phyloP scores from a whole-genome alignment of 2,329 filamentous ascomycete species.

The Nigrospora sphaerica region DNA sequence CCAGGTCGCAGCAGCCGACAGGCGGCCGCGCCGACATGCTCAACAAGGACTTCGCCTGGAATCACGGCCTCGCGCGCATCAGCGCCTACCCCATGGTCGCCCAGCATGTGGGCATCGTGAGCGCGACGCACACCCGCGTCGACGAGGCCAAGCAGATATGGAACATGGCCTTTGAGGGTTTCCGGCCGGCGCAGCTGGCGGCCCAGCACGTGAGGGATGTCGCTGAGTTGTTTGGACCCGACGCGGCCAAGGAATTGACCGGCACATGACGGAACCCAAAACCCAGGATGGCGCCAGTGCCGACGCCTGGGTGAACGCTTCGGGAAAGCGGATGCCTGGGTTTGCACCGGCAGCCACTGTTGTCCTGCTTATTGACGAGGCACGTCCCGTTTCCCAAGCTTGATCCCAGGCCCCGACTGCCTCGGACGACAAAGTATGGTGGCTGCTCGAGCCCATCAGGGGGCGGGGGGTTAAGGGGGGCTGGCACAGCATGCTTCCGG shows the following conservation, averaged over 20 bases:
- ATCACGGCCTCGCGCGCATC: slow-evolving; percentile 19
- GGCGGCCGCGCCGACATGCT: slow-evolving; percentile 22
- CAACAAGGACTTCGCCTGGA: slow-evolving; percentile 19
- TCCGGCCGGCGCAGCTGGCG: slow-evolving; percentile 12
- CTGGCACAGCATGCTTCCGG: too few relatives aligned
- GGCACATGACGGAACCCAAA: too few relatives aligned
- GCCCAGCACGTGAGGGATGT: slow-evolving; percentile 14
- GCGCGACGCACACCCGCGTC: slow-evolving; percentile 19
- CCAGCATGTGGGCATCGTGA: slow-evolving; percentile 20
- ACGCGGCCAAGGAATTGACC: slow-evolving; percentile 3
- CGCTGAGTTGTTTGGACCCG: slow-evolving; percentile 14
- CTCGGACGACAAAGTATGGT: too few relatives aligned
- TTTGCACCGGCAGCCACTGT: too few relatives aligned
- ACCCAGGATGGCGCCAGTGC: too few relatives aligned
- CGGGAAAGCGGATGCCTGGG: too few relatives aligned
- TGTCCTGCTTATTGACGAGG: too few relatives aligned
- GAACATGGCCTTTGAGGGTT: slow-evolving; percentile 23
- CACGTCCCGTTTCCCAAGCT: too few relatives aligned
- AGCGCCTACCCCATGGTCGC: slow-evolving; percentile 25
- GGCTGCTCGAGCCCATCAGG: too few relatives aligned
- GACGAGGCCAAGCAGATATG: slow-evolving; percentile 21
- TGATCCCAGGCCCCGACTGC: too few relatives aligned
- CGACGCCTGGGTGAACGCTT: too few relatives aligned
- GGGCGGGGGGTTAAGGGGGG: too few relatives aligned
- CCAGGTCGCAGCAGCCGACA: slow-evolving; percentile 7